Conservation (phyloP, 352 stramenopile genomes). For the Pythium folliculosum region DNA sequence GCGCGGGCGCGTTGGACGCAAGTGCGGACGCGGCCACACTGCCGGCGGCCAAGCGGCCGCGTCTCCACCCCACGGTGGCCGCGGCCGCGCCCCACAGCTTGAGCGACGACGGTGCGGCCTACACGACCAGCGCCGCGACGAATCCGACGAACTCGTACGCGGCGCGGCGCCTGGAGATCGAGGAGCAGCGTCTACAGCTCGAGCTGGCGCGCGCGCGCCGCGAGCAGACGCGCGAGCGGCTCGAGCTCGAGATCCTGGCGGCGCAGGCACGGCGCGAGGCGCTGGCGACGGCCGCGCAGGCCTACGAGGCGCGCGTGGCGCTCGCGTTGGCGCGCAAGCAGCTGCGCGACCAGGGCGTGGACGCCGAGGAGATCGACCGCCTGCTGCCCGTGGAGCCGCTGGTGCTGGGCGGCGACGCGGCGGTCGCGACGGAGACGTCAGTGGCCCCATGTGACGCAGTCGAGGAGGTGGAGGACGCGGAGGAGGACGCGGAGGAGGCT, state of each 20-base stretch:
- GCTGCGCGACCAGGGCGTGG: slow-evolving; percentile 50
- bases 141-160: slow-evolving; percentile 19
- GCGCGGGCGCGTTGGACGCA: not conserved
- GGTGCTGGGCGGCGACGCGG: not conserved
- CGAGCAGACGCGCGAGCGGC: slow-evolving; percentile 40
- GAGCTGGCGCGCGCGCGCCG: slow-evolving; percentile 47
- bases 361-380: slow-evolving; percentile 52
- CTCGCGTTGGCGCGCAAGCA: slow-evolving; percentile 58
- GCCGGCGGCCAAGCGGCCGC: not conserved
- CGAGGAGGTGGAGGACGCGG: not conserved
- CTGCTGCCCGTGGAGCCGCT: slow-evolving; percentile 41
- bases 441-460: too few relatives aligned
- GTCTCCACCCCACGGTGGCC: not conserved
- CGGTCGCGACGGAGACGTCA: not conserved
- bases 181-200: slow-evolving; percentile 57
- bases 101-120: not conserved
- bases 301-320: slow-evolving; percentile 43
- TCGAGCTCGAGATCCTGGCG: slow-evolving; percentile 52
- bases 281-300: slow-evolving; percentile 43
- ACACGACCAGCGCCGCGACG: not conserved
- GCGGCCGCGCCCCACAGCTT: not conserved
- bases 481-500: not conserved
- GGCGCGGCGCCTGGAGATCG: slow-evolving; percentile 50
- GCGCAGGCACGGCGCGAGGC: slow-evolving; percentile 43
- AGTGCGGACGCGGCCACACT: not conserved